Evolutionary conservation across 331 rosid species (phyloP), one percentile per base, ranked within the genome.

Genomic region (Pyrus hybrid): DNA sequence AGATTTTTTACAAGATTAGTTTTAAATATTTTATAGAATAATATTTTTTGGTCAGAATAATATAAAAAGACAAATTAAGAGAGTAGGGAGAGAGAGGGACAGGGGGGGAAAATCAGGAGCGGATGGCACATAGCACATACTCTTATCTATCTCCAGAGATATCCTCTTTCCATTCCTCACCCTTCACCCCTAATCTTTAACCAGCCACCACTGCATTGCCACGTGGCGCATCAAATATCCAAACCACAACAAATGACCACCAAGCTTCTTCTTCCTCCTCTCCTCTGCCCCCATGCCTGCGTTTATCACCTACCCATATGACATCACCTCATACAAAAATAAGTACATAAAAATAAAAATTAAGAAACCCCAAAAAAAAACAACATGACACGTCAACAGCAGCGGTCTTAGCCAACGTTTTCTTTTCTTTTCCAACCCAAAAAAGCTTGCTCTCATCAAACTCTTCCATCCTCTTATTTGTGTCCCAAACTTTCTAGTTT

Each of bases 151-250:
- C 73, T 65, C 78, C 80, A 66, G 71, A 66, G 70, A 35, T 74
- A 77, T 78, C 67, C 33, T 26, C 84, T 83, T 10, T 84, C 86
- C 88, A 77, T 70, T 84, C 91, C 86, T 75, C 89, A 88, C 92
- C 97, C 83, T 84, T 72, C 86, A 92, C 79, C 84, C 88, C 96
- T 89, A 82, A 94, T 92, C 99, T 82, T 81, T 79, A 81, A 87
- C 75, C 61, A 82, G 71, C 97, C 97, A 95, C 67, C 71, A 81
- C 58, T 32, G 51, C 80, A 4, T 26, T 80, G 92, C 93, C 99
- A 89, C 66, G 85, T 92, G 97, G 79, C 87, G 75, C 47, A 22
- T 6, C 80, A 81, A 83, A 86, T 88, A 88, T 91, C 96, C 96
- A 85, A 79, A 76, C 41, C 74, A 23, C 82, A 81, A 28, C 78